Evolutionary conservation across 345 rosid genomes (phyloP).

Genomic region (Eucalyptus regnans): DNA sequence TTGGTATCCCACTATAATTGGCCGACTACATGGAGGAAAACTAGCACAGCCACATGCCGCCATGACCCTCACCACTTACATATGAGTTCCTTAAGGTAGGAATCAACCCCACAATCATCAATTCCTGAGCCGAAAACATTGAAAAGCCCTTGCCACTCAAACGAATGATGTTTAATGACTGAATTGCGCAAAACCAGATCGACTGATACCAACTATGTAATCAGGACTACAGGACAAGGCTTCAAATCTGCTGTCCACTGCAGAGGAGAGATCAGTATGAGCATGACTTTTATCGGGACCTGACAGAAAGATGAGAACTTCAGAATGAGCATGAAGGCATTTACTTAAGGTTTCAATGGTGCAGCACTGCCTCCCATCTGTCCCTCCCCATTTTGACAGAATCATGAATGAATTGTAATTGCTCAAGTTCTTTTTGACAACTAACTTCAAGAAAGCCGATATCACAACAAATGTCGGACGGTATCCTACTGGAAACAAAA

Average conservation of each 20-base stretch:
- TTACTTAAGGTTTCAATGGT: not conserved
- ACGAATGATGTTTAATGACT: not conserved
- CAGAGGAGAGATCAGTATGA: not conserved
- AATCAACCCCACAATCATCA: not conserved
- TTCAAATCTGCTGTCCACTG: not conserved
- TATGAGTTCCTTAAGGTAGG: not conserved
- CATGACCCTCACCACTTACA: not conserved
- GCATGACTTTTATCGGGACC: not conserved
- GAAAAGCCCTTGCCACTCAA: not conserved
- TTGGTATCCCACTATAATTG: not conserved
- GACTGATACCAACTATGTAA: not conserved
- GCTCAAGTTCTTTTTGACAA: not conserved
- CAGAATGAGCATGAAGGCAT: not conserved
- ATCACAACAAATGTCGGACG: not conserved
- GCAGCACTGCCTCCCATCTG: not conserved
- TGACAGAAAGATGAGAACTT: not conserved
- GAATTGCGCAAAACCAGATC: not conserved
- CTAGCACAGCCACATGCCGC: not conserved
- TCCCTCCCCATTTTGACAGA: not conserved
- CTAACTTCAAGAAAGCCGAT: not conserved
- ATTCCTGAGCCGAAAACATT: not conserved
- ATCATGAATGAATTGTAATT: not conserved
- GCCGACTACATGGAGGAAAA: not conserved
- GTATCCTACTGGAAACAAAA: not conserved
- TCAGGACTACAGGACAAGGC: not conserved